These are phyloP conservation scores for Suillus lakei DNA, from an alignment of 768 basidiomycete genomes.

Conservation along the genomic window DNA sequence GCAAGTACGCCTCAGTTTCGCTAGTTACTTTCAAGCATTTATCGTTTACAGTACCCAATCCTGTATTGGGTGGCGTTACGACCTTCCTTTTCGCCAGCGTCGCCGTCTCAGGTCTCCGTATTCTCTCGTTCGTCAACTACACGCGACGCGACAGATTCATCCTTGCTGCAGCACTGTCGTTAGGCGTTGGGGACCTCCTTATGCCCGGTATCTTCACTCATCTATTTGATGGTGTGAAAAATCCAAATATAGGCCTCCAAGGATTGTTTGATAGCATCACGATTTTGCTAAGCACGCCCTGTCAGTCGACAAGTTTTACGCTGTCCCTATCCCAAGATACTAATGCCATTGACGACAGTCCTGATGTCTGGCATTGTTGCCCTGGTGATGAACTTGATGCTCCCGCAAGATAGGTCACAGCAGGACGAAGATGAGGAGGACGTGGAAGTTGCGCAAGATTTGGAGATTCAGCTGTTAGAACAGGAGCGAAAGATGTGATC, in stretches of 20 bases:
- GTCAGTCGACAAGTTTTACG: constrained; percentile 46
- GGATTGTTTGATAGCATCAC: constrained; percentile 80
- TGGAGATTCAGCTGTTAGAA: constrained; percentile 19
- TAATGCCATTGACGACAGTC: constrained; percentile 40
- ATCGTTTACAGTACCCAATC: constrained; percentile 60
- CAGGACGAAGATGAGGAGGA: constrained; percentile 30
- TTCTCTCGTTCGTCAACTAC: constrained; percentile 63
- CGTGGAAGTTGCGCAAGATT: constrained; percentile 29
- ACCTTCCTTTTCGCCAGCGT: constrained; percentile 87
- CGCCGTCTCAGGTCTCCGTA: constrained; percentile 69
- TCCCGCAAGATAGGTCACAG: constrained; percentile 44
- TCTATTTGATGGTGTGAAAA: constrained; percentile 66
- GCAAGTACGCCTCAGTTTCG: constrained; percentile 50
- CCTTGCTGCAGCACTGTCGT: constrained; percentile 67
- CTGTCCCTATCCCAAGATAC: neutral
- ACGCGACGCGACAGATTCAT: constrained; percentile 71
- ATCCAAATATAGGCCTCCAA: constrained; percentile 57
- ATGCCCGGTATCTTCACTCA: constrained; percentile 67
- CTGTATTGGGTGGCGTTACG: constrained; percentile 85
- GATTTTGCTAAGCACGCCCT: constrained; percentile 81
- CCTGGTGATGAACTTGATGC: constrained; percentile 57
- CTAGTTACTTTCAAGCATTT: neutral
- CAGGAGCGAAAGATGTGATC: neutral
- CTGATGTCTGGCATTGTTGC: constrained; percentile 62
- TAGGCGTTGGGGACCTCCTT: constrained; percentile 75